A percentile compares a stretch with the other conserved stretches of the same genome.
Conservation (phyloP, 345 rosid species). For the Cardamine resedifolia region DNA sequence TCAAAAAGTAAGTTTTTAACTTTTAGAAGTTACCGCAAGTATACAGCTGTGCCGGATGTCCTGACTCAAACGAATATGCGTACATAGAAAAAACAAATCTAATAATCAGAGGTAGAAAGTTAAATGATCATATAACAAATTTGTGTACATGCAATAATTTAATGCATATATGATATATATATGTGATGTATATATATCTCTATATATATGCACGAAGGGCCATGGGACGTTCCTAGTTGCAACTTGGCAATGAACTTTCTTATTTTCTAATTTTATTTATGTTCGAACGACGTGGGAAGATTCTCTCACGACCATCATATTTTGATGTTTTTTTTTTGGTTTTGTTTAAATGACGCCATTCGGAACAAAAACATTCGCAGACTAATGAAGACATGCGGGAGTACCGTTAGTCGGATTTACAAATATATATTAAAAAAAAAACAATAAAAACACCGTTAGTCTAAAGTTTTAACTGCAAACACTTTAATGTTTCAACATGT, state of each 20-base stretch:
- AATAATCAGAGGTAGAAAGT: not conserved
- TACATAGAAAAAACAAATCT: not conserved
- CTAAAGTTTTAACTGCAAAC: no score
- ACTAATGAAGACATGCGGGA: slow-evolving; percentile 1
- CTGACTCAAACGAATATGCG: not conserved
- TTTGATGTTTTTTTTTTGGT: not conserved
- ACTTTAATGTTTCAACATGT: no score
- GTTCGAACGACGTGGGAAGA: slow-evolving; percentile 30
- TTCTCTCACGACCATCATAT: slow-evolving; percentile 26
- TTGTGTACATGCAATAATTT: slow-evolving; percentile 10
- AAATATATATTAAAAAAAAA: no score
- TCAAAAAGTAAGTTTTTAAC: not conserved
- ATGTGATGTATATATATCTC: not conserved
- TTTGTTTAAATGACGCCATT: not conserved
- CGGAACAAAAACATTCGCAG: slow-evolving; percentile 24
- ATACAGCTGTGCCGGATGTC: not conserved
- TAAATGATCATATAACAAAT: not conserved
- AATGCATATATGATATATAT: not conserved
- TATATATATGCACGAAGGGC: not conserved
- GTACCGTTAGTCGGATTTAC: no score
- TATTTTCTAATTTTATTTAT: slow-evolving; percentile 10
- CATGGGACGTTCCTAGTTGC: slow-evolving; percentile 22
- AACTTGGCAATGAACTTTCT: slow-evolving; percentile 25
- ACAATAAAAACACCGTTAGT: no score
- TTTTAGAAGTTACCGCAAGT: not conserved